Evolutionary conservation across 129 eudicot genomes (phyloP), one percentile per base, ranked within the genome.

Genomic region (Solidago caesia): DNA sequence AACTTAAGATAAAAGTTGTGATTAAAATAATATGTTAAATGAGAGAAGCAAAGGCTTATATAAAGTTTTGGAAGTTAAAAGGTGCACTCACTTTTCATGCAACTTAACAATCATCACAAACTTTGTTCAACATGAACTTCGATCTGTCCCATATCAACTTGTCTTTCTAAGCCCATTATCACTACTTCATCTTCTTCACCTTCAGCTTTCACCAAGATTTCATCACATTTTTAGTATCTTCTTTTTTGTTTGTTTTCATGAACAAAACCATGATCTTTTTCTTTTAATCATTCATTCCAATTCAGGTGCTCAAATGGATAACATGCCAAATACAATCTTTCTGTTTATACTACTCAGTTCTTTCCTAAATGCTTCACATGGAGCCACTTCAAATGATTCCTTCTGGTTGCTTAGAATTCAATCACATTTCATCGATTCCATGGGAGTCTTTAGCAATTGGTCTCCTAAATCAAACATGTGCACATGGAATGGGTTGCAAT

Each of bases 401-500:
- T 73, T 79, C 74, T 86, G 91, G 90, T 89, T 94, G 12, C 83
- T 94, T n/a, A 82, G 79, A 64, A 82, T 94, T 76, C 88, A 94
- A 77, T 85, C 96, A 10, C 67, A 87, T 52, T 72, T 94, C 47
- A 62, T n/a, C 45, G 92, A 94, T 82, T 83, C 88, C 4, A 57
- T 41, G 48, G 86, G 89, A 70, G 83, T 83, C 66, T 83, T 94
- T 12, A 75, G 81, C 51, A 88, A 82, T 78, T 94, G 98, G 98
- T 85, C 83, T 63, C 76, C 84, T 74, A 66, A 33, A 63, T 76
- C 83, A 59, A 83, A 78, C 64, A 53, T 94, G n/a, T 94, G 98
- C 73, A 72, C 84, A 33, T 94, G 98, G 98, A 86, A 83, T 65
- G 98, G 98, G 48, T 52, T 94, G 27, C 76, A 85, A 74, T 94